phyloP scores from a whole-genome alignment of 768 basidiomycete genomes.

The Collybia sp. region DNA sequence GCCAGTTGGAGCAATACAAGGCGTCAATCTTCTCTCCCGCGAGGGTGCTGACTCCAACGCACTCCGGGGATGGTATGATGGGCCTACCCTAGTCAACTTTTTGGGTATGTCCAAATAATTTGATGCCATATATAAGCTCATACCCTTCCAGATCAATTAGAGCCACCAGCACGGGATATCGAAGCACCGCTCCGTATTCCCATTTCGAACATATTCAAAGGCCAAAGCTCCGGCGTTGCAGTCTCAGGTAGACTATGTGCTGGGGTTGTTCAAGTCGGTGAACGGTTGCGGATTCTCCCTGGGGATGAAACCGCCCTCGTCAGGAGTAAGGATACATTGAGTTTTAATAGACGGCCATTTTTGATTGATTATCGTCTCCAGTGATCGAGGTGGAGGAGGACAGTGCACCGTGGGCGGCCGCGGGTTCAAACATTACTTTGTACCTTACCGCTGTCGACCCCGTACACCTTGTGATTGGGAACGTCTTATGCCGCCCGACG shows the following conservation, averaged over 20 bases:
- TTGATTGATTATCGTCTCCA: conserved; percentile 22
- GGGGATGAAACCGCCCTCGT: conserved; percentile 89
- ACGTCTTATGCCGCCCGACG: conserved; percentile 75
- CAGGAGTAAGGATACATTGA: conserved; percentile 39
- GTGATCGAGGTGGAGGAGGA: conserved; percentile 85
- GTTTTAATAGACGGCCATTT: not conserved
- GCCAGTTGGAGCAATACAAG: conserved; percentile 87
- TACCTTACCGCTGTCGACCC: conserved; percentile 83
- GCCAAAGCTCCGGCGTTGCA: conserved; percentile 71
- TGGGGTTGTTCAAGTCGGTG: conserved; percentile 90
- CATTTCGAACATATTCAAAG: conserved; percentile 93
- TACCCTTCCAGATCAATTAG: conserved; percentile 56
- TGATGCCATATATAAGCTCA: not conserved
- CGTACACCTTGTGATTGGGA: conserved; percentile 82
- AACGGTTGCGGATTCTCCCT: conserved; percentile 80
- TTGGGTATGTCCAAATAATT: conserved; percentile 50
- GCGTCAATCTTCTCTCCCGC: conserved; percentile 69
- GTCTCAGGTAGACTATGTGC: conserved; percentile 82
- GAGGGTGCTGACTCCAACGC: conserved; percentile 39
- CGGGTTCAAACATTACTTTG: conserved; percentile 86
- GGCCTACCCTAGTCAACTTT: conserved; percentile 78
- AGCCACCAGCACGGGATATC: conserved; percentile 78
- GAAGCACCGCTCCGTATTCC: conserved; percentile 78
- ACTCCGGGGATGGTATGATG: conserved; percentile 75
- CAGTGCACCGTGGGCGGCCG: conserved; percentile 79